Conservation (phyloP, 352 stramenopile species). For the Pythium pyrilobum region DNA sequence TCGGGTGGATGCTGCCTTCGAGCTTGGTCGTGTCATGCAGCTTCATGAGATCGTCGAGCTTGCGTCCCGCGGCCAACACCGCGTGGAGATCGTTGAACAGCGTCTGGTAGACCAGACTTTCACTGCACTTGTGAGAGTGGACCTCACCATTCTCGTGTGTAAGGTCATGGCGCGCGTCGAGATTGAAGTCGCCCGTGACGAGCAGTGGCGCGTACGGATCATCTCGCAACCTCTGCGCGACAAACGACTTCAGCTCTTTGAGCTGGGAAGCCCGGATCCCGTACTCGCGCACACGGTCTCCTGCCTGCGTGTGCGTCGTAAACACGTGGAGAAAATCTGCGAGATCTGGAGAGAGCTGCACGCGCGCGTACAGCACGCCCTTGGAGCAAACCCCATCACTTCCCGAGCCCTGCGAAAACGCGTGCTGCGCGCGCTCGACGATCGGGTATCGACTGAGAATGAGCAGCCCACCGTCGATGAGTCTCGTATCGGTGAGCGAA, state of each 20-base stretch:
- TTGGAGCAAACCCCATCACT: slow-evolving; percentile 74
- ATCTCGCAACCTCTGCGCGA: slow-evolving; percentile 38
- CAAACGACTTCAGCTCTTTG: slow-evolving; percentile 56
- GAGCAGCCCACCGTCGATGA: slow-evolving; percentile 73
- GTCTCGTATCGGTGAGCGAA: slow-evolving; percentile 31
- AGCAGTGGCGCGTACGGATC: slow-evolving; percentile 54
- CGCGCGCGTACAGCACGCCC: slow-evolving; percentile 66
- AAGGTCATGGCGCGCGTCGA: slow-evolving; percentile 72
- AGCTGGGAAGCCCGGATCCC: slow-evolving; percentile 55
- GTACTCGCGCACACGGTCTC: slow-evolving; percentile 42
- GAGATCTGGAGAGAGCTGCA: slow-evolving; percentile 65
- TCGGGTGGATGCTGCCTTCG: slow-evolving; percentile 45
- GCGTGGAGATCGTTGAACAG: slow-evolving; percentile 42
- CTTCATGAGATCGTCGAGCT: slow-evolving; percentile 72
- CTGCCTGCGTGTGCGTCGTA: slow-evolving; percentile 79
- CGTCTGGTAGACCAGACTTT: slow-evolving; percentile 62
- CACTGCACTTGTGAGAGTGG: slow-evolving; percentile 33
- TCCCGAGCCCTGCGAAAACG: slow-evolving; percentile 48
- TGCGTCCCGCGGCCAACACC: slow-evolving; percentile 28
- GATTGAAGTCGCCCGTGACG: slow-evolving; percentile 77
- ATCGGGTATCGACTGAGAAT: slow-evolving; percentile 84
- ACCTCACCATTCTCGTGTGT: slow-evolving; percentile 24
- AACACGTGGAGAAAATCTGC: slow-evolving; percentile 78
- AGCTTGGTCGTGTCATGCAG: slow-evolving; percentile 44
- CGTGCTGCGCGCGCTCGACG: slow-evolving; percentile 55